These are phyloP conservation scores for Tylopilus subfusipes DNA, from an alignment of 768 basidiomycete genomes.

Conservation along the genomic window DNA sequence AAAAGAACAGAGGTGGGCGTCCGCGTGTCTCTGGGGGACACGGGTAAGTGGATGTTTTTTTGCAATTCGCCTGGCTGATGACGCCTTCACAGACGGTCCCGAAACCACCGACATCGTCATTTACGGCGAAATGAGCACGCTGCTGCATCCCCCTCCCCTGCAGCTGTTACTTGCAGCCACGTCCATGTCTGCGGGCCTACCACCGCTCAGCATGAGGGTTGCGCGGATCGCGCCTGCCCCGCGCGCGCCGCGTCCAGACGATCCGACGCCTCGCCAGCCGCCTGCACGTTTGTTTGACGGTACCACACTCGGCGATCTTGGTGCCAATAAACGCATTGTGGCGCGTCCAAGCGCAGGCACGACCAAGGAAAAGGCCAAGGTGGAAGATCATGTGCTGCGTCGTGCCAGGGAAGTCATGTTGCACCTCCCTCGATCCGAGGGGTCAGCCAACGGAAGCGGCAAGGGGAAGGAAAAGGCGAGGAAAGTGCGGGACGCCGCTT, in stretches of 20 bases:
- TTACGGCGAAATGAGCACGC: slow-evolving; percentile 37
- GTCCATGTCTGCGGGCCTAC: slow-evolving; percentile 23
- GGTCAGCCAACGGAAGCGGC: slow-evolving; percentile 1
- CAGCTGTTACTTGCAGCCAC: slow-evolving; percentile 9
- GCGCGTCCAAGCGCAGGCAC: slow-evolving; percentile 14
- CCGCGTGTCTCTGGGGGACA: slow-evolving; percentile 68
- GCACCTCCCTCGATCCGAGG: slow-evolving; percentile 32
- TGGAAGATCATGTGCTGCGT: slow-evolving; percentile 31
- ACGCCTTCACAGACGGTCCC: slow-evolving; percentile 48
- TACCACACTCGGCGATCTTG: slow-evolving; percentile 13
- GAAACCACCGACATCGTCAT: slow-evolving; percentile 67
- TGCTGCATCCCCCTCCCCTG: slow-evolving; percentile 6
- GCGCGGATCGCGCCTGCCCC: slow-evolving; percentile 52
- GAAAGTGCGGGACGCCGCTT: slow-evolving; percentile 7
- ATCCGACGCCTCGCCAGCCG: slow-evolving; percentile 72
- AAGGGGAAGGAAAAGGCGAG: slow-evolving; percentile 5
- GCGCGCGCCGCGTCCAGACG: slow-evolving; percentile 62
- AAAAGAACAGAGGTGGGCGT: slow-evolving; percentile 52
- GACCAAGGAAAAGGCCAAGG: slow-evolving; percentile 14
- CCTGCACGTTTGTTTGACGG: slow-evolving; percentile 34
- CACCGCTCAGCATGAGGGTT: slow-evolving; percentile 42
- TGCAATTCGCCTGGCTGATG: neutral
- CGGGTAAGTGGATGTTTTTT: slow-evolving; percentile 36
- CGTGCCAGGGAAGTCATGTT: slow-evolving; percentile 39
- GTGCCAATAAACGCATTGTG: slow-evolving; percentile 24